Conservation (phyloP, 257 asterid species). For the Cynanchum wilfordii region DNA sequence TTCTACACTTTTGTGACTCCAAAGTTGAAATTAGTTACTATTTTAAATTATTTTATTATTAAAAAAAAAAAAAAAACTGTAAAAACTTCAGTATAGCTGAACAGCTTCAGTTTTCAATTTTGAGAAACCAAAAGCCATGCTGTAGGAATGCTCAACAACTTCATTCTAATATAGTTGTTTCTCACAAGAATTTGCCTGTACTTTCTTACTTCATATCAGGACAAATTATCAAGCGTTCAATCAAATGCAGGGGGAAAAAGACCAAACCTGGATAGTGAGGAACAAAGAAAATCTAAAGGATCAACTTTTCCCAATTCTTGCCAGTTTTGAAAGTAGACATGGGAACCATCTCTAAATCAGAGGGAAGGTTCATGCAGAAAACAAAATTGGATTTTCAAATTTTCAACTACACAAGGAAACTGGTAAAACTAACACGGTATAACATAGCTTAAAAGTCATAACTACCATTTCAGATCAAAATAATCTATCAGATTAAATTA, state of each 20-base stretch:
- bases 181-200: not conserved
- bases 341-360: not conserved
- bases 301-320: not conserved
- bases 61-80: too few relatives aligned
- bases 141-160: not conserved
- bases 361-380: not conserved
- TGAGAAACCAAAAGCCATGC: not conserved
- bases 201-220: not conserved
- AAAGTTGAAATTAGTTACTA: not conserved
- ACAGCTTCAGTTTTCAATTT: not conserved
- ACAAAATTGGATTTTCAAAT: not conserved
- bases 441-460: not conserved
- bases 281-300: not conserved
- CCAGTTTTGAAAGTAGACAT: not conserved
- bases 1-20: not conserved
- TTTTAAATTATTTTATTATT: too few relatives aligned
- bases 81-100: not conserved
- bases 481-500: not conserved
- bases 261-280: not conserved
- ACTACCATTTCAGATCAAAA: not conserved
- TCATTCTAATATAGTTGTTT: not conserved
- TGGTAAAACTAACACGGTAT: not conserved
- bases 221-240: not conserved
- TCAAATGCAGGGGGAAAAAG: not conserved
- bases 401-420: not conserved